These are phyloP conservation scores for Deinandra increscens DNA, from an alignment of 129 eudicot species.

Conservation along the genomic window DNA sequence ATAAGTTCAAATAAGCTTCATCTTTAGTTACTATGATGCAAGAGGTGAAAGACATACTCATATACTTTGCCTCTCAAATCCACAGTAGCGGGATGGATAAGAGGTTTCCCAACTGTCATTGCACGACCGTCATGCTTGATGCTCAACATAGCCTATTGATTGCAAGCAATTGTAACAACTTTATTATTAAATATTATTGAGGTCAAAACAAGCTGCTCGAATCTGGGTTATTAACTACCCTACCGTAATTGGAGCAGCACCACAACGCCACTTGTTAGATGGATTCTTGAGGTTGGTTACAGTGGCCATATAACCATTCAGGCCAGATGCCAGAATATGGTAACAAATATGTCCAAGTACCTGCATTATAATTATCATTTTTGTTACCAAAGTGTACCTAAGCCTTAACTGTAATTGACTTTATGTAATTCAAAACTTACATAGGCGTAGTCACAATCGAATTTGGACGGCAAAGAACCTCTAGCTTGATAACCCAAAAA, in stretches of 20 bases:
- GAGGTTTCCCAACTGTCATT: slow-evolving; percentile 63
- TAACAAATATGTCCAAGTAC: slow-evolving; percentile 88
- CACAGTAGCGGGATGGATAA: slow-evolving; percentile 78
- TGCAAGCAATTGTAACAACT: background rate
- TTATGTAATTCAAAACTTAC: slow-evolving; percentile 38
- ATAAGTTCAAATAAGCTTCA: background rate
- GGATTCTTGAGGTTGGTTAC: slow-evolving; percentile 79
- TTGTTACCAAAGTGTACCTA: background rate
- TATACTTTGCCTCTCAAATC: slow-evolving; percentile 86
- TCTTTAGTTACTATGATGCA: background rate
- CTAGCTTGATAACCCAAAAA: slow-evolving; percentile 97
- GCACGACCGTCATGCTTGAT: slow-evolving; percentile 73
- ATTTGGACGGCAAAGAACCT: slow-evolving; percentile 87
- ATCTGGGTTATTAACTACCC: background rate
- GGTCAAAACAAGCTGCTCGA: too few species aligned
- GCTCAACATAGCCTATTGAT: slow-evolving; percentile 79
- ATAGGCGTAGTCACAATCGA: slow-evolving; percentile 90
- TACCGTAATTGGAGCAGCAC: slow-evolving; percentile 97
- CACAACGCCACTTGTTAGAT: slow-evolving; percentile 79
- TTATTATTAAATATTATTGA: background rate
- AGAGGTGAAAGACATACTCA: slow-evolving; percentile 48
- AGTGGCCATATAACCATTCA: slow-evolving; percentile 93
- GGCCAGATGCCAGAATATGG: slow-evolving; percentile 82
- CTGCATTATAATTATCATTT: slow-evolving; percentile 30
- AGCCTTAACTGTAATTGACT: background rate